These are phyloP conservation scores for Talaromyces sp. DNA, from an alignment of 2,329 filamentous ascomycete genomes.

Conservation along the genomic window DNA sequence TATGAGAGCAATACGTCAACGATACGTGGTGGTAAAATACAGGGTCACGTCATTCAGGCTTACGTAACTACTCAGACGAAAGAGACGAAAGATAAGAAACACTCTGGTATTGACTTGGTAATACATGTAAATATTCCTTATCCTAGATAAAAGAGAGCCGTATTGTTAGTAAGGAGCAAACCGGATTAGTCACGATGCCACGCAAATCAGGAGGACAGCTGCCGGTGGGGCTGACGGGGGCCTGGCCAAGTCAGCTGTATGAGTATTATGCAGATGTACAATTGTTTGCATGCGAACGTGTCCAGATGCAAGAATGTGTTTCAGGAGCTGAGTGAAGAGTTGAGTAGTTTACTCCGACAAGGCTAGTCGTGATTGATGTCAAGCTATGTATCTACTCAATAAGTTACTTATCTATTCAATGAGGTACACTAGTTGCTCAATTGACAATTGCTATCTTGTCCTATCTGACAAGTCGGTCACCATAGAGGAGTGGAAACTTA, in stretches of 20 bases:
- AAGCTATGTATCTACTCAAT: not conserved
- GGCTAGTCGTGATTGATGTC: not conserved
- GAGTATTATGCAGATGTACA: not conserved
- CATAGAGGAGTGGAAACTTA: too few relatives aligned
- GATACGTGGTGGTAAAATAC: not conserved
- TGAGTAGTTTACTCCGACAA: too few relatives aligned
- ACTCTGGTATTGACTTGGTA: too few relatives aligned
- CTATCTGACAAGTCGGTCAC: too few relatives aligned
- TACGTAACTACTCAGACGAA: too few relatives aligned
- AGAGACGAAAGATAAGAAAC: too few relatives aligned
- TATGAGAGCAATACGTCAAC: not conserved
- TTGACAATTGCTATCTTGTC: too few relatives aligned
- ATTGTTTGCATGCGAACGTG: not conserved
- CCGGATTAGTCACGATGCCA: not conserved
- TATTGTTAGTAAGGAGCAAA: too few relatives aligned
- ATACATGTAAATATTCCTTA: too few relatives aligned
- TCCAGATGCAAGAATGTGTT: not conserved
- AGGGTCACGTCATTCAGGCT: not conserved
- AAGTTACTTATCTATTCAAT: not conserved
- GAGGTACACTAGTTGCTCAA: too few relatives aligned
- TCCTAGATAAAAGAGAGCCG: too few relatives aligned
- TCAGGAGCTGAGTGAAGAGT: too few relatives aligned
- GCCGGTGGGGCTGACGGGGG: conserved; percentile 10
- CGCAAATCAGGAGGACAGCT: conserved; percentile 4
- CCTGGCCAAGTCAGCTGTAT: conserved; percentile 3